Base-by-base conservation (phyloP, 116 monocot species). In the Iris pallida region DNA sequence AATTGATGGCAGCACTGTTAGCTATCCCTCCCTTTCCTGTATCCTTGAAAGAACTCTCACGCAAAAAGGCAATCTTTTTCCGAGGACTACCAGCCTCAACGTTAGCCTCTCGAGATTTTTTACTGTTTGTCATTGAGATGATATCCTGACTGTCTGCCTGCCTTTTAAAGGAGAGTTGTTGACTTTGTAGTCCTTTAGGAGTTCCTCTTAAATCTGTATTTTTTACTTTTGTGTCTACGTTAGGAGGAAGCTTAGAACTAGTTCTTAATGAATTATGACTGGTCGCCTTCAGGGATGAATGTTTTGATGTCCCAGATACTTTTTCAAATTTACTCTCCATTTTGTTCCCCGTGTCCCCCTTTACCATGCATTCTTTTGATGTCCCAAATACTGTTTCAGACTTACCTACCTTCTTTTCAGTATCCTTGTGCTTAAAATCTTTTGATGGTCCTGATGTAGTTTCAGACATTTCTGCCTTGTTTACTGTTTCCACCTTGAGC, bases 41-140 rank as follows among this genome's bases (percentile, higher is more conserved):
- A 74, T 83, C 78, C 30, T 87, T 89, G 46, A 78, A 81, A 10
- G 88, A 91, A 70, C 47, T 78, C 15, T 87, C 89, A 61, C 73
- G 79, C 63, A 80, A 83, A 20, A 87, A 68, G 6, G 69, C 30
- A 41, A 75, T 18, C 67, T 80, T 85, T 69, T 69, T 80, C 42
- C 64, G 81, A 49, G 81, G 71, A 47, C 83, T 83, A 16, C 53
- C 65, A 66, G n/a, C 62, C 76, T 77, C 83, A 40, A 53, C 65
- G 54, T 49, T 76, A 19, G 60, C 53, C 69, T 90, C 83, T 49
- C 43, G 14, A 47, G 58, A 5, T 40, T 68, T 92, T 76, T 61
- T 75, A 7, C 55, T 74, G 40, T 62, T 55, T 30, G 30, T 30
- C 11, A 13, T 13, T 62, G 71, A 80, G 52, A 55, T 49, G 63